Percentiles rank a stretch among this genome's conserved stretches.
Evolutionary conservation across 2,329 filamentous ascomycete species (phyloP).

Genomic region (Fusarium acutatum): DNA sequence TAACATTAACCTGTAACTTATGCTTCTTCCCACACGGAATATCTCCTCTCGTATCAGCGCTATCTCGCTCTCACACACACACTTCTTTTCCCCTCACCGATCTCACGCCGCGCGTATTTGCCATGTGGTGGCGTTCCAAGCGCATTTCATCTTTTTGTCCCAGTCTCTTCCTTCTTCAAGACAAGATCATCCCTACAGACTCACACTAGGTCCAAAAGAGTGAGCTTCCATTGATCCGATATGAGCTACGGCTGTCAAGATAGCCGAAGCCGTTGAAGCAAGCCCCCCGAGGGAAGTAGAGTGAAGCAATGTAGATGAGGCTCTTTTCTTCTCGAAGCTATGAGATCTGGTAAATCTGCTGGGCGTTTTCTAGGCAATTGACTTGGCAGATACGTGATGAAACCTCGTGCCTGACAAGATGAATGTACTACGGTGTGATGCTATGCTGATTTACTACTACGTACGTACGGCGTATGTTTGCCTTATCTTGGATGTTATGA

Average conservation of each 20-base stretch:
- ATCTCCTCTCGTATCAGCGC: neutral
- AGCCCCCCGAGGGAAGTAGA: constrained; percentile 1
- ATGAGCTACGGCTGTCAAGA: constrained; percentile 37
- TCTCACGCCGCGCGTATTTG: constrained; percentile 24
- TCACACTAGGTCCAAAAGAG: constrained; percentile 36
- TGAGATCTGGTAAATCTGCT: neutral
- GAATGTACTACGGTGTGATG: neutral
- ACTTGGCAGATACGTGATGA: constrained; percentile 13
- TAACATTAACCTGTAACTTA: neutral
- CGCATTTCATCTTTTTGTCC: neutral
- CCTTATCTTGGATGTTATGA: neutral
- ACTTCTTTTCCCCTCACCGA: constrained; percentile 12
- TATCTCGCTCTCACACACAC: neutral
- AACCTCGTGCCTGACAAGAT: constrained; percentile 7
- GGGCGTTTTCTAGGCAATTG: constrained; percentile 1
- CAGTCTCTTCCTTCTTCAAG: neutral
- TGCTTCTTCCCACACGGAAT: neutral
- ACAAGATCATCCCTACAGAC: neutral
- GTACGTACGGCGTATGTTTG: neutral
- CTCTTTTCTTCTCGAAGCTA: constrained; percentile 9
- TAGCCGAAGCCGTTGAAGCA: constrained; percentile 40
- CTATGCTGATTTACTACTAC: neutral
- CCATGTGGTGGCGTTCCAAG: constrained; percentile 42
- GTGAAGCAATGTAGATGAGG: constrained; percentile 2
- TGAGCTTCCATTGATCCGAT: constrained; percentile 37